Conservation (phyloP, 164 flowering plant species). For the Kingdonia uniflora region DNA sequence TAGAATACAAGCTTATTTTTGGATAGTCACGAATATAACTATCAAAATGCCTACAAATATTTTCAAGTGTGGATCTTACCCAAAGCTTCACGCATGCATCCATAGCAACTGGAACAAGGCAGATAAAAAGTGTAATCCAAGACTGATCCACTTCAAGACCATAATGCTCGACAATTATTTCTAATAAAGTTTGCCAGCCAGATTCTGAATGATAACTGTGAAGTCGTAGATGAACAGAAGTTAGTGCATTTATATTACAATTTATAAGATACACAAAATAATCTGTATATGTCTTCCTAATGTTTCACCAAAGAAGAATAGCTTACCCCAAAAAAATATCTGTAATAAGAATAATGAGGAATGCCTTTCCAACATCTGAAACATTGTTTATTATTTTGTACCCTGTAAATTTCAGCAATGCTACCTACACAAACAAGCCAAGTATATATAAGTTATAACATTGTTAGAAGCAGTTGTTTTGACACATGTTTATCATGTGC, state of each 20-base stretch:
- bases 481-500: too few relatives aligned
- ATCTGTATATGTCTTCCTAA: too few relatives aligned
- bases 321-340: constrained; percentile 94
- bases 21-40: too few relatives aligned
- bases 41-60: background rate
- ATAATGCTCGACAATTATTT: constrained; percentile 76
- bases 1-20: too few relatives aligned
- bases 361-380: constrained; percentile 93
- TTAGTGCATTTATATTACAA: too few relatives aligned
- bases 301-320: constrained; percentile 5
- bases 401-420: constrained; percentile 95
- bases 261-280: too few relatives aligned
- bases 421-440: constrained; percentile 55
- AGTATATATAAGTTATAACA: too few relatives aligned
- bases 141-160: constrained; percentile 71
- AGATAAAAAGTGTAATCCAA: constrained; percentile 63
- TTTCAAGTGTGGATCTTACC: constrained; percentile 36
- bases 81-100: constrained; percentile 96
- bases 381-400: constrained; percentile 77
- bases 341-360: constrained; percentile 78
- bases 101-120: constrained; percentile 63
- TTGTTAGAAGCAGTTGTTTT: too few relatives aligned
- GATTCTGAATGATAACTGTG: constrained; percentile 95
- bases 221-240: background rate
- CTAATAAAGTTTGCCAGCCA: constrained; percentile 89